A percentile compares a stretch with the other conserved stretches of the same genome.
phyloP scores from a whole-genome alignment of 75 land plant genomes.

The Sequoiadendron giganteum region DNA sequence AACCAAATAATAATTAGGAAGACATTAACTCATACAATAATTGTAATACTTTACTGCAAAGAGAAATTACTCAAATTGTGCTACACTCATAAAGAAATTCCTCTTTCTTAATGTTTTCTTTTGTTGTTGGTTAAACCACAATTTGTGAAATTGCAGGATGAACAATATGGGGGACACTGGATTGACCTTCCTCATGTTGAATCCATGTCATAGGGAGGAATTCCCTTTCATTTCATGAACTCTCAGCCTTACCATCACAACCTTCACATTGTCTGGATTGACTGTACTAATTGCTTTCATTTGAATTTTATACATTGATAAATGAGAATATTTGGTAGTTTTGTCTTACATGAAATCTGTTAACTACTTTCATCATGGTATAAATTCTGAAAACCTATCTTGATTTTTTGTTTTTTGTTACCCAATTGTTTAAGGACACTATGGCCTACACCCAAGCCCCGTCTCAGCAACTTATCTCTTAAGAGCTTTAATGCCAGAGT shows the following conservation, averaged over 20 bases:
- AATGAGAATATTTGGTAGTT: neutral
- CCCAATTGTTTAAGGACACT: neutral
- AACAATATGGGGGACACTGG: slow-evolving; percentile 8
- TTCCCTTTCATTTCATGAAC: neutral
- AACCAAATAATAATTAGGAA: neutral
- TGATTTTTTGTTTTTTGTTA: neutral
- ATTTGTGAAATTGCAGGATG: neutral
- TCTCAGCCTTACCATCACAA: slow-evolving; percentile 7
- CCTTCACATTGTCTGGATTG: neutral
- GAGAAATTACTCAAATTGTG: neutral
- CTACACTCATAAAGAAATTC: neutral
- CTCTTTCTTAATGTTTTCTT: neutral
- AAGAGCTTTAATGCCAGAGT: slow-evolving; percentile 2
- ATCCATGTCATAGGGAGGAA: neutral
- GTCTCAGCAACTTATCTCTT: slow-evolving; percentile 1
- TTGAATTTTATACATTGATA: neutral
- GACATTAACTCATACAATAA: neutral
- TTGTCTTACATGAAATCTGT: neutral
- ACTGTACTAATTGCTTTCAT: neutral
- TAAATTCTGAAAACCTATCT: neutral
- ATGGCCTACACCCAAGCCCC: neutral
- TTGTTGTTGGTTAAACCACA: neutral
- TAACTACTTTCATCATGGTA: neutral
- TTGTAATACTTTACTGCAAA: neutral
- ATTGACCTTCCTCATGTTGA: neutral